Evolutionary conservation across 1,139 yeast genomes (phyloP), one percentile per base, ranked within the genome.

Genomic region (Suhomyces coccinellae): DNA sequence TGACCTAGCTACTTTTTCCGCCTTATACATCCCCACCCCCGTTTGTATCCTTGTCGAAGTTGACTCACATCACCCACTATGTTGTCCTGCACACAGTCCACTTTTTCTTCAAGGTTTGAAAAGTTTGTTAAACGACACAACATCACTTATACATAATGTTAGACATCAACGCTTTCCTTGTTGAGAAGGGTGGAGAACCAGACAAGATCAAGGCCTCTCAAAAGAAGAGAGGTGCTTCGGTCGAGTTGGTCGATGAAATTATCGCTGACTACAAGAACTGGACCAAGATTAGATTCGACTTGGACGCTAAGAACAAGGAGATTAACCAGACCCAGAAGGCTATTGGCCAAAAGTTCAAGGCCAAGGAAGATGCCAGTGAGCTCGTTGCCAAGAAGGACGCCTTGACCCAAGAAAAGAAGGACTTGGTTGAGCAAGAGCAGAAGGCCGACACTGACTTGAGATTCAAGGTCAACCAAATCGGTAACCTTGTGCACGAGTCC

Each of bases 181-280:
- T 84, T 57, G 99, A 93, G 65, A 90, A 89, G 71, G 99, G 99
- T 50, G 99, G 98, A 55, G 82, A 90, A 67, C 97, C 99, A 36
- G 95, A 90, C 56, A 74, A 75, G 51, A 89, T 93, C 63, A 86
- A 86, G 65, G 82, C 75, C 58, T 90, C 98, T 32, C 99, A 93
- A 70, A 82, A 75, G 68, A 96, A 95, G 54, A 88, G 99, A 76
- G 96, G 96, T 50, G 98, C 82, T 57, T 75, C 95, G 29, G 98
- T 90, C 43, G 99, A 93, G 69, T 65, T 93, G 46, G 98, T 93
- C 40, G 99, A 93, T 64, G 97, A 93, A 71, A 90, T 93, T 64
- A 87, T 95, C 65, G 76, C 74, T 52, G 96, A 85, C 56, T 93
- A 93, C 79, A 88, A 87, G 71, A 83, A 80, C 50, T 93, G 99